Evolutionary conservation across 2,329 filamentous ascomycete species (phyloP).

Genomic region (Ascochyta clinopodiicola): DNA sequence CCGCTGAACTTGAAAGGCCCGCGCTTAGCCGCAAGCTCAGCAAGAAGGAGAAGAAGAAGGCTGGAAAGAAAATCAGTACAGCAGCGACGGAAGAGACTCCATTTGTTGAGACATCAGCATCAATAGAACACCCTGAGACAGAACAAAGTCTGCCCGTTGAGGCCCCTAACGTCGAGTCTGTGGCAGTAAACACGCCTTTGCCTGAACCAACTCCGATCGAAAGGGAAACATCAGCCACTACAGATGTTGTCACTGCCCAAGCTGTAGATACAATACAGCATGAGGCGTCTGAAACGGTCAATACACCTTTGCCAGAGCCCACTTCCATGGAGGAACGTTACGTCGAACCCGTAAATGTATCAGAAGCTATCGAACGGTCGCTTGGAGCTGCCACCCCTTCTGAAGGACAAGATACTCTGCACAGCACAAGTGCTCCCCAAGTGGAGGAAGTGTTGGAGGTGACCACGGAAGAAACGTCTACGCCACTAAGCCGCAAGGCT

Average conservation of each 20-base stretch:
- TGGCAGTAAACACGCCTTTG: not conserved
- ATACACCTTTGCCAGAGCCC: not conserved
- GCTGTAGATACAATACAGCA: not conserved
- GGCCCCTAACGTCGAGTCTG: not conserved
- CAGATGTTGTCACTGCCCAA: not conserved
- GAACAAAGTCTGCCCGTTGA: not conserved
- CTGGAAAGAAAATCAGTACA: conserved; percentile 29
- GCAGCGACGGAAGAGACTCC: conserved; percentile 13
- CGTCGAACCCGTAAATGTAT: not conserved
- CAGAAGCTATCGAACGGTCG: not conserved
- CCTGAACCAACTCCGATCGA: conserved; percentile 6
- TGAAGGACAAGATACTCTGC: not conserved
- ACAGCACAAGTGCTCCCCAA: not conserved
- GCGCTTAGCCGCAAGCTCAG: conserved; percentile 37
- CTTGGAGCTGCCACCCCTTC: not conserved
- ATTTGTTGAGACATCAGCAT: not conserved
- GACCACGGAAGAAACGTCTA: conserved; percentile 9
- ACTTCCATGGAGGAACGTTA: not conserved
- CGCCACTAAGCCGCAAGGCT: conserved; percentile 24
- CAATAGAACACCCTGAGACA: not conserved
- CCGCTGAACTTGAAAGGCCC: conserved; percentile 21
- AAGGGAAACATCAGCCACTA: not conserved
- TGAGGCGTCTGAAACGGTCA: not conserved
- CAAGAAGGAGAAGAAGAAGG: conserved; percentile 45
- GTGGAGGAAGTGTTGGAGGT: not conserved